Evolutionary conservation across 2,329 filamentous ascomycete genomes (phyloP).

Genomic region (Fusarium domesticum): DNA sequence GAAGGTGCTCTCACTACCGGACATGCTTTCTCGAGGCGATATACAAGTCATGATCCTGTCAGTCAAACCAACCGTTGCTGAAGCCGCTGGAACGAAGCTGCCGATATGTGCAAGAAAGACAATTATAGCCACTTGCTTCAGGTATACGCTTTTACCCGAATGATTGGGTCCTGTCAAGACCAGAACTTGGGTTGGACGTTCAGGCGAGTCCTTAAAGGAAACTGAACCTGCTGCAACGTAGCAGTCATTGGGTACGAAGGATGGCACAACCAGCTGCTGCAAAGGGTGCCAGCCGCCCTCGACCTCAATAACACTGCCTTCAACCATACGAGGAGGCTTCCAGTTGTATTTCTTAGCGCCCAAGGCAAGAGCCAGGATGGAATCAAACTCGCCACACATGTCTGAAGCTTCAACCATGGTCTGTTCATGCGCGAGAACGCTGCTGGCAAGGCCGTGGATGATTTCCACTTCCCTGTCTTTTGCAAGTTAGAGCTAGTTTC

Average conservation of each 20-base stretch:
- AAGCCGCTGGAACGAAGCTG: conserved; percentile 81
- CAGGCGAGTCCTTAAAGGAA: neutral
- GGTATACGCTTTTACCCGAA: conserved; percentile 92
- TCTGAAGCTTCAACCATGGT: conserved; percentile 69
- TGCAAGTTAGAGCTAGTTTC: conserved; percentile 17
- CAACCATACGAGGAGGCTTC: conserved; percentile 64
- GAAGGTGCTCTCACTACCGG: conserved; percentile 59
- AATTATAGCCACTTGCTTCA: conserved; percentile 89
- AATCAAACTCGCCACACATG: conserved; percentile 82
- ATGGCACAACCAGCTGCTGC: conserved; percentile 77
- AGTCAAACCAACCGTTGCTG: conserved; percentile 76
- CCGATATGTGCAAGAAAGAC: conserved; percentile 91
- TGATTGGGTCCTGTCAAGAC: conserved; percentile 92
- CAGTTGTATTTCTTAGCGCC: conserved; percentile 75
- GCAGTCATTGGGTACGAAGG: conserved; percentile 82
- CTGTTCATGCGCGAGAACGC: conserved; percentile 66
- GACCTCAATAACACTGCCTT: conserved; percentile 69
- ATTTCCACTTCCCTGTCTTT: conserved; percentile 86
- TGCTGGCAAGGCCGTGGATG: conserved; percentile 70
- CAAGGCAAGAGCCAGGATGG: conserved; percentile 73
- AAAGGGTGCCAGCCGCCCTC: conserved; percentile 79
- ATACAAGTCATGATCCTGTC: conserved; percentile 91
- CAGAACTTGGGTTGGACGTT: conserved; percentile 54
- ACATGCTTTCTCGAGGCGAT: conserved; percentile 65
- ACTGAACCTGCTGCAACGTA: conserved; percentile 60